These are phyloP conservation scores for Lagenaria siceraria DNA, from an alignment of 306 rosid genomes.

Conservation along the genomic window DNA sequence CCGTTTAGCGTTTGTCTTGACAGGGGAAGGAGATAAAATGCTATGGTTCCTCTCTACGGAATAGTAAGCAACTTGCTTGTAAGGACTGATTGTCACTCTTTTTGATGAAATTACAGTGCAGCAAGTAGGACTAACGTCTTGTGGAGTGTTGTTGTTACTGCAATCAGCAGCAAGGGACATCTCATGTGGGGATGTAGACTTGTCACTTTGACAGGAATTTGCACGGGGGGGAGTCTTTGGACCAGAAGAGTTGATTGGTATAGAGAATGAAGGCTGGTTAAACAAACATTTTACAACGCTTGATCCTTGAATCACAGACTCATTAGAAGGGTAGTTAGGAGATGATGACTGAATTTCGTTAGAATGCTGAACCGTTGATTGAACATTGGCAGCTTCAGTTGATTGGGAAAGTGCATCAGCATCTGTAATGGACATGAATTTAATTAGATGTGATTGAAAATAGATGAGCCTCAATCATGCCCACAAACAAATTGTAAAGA, in stretches of 20 bases:
- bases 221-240: constrained; percentile 46
- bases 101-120: constrained; percentile 69
- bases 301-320: constrained; percentile 35
- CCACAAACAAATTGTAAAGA: not conserved
- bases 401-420: constrained; percentile 16
- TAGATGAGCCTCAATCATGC: not conserved
- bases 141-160: constrained; percentile 24
- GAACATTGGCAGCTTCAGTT: constrained; percentile 14
- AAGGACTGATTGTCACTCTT: constrained; percentile 64
- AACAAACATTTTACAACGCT: constrained; percentile 66
- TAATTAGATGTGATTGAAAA: not conserved
- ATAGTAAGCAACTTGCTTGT: constrained; percentile 40
- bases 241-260: constrained; percentile 33
- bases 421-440: constrained; percentile 17
- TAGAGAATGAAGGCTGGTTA: constrained; percentile 30
- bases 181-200: constrained; percentile 43
- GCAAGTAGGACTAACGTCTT: constrained; percentile 28
- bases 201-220: constrained; percentile 36
- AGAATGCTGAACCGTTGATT: constrained; percentile 24
- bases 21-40: constrained; percentile 47
- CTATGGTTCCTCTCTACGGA: constrained; percentile 51
- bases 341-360: constrained; percentile 24
- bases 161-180: constrained; percentile 25
- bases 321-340: constrained; percentile 14
- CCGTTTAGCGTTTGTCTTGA: constrained; percentile 28